Percentiles rank a stretch among this genome's conserved stretches.
Conservation (phyloP, 805 yeast genomes). For the Wickerhamomyces canadensis region DNA sequence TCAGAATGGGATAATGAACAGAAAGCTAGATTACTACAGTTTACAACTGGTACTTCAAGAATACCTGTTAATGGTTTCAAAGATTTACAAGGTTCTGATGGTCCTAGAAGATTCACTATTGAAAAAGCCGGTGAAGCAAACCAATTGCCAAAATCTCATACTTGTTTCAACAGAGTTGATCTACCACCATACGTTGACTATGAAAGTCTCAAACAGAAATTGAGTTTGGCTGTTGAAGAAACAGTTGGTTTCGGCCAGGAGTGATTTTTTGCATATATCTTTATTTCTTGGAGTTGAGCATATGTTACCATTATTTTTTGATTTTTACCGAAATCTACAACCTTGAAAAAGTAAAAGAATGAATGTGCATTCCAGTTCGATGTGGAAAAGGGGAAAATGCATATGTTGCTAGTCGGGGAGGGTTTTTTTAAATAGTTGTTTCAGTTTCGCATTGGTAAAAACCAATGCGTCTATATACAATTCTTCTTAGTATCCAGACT, state of each 20-base stretch:
- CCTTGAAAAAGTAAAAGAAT: too few relatives aligned
- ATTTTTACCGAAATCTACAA: too few relatives aligned
- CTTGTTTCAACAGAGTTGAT: conserved; percentile 98
- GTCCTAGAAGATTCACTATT: conserved; percentile 97
- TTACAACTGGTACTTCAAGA: conserved; percentile 98
- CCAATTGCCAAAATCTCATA: conserved; percentile 94
- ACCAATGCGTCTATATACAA: too few relatives aligned
- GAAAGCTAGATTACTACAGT: conserved; percentile 90
- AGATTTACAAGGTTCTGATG: conserved; percentile 97
- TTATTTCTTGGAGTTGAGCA: too few relatives aligned
- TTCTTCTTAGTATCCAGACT: too few relatives aligned
- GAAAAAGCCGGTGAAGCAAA: conserved; percentile 95
- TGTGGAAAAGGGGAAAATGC: too few relatives aligned
- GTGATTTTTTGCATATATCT: conserved; percentile 31
- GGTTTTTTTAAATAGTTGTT: too few relatives aligned
- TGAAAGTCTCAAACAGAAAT: conserved; percentile 80
- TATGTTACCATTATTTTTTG: too few relatives aligned
- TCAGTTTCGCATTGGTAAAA: too few relatives aligned
- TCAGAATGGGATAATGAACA: conserved; percentile 95
- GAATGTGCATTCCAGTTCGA: too few relatives aligned
- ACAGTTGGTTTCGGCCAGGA: conserved; percentile 99
- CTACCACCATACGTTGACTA: conserved; percentile 88
- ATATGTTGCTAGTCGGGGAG: too few relatives aligned
- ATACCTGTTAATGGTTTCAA: conserved; percentile 99
- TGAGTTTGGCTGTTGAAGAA: conserved; percentile 95